Conservation (phyloP, 2,329 filamentous ascomycete species). For the Cladosporium sp. region DNA sequence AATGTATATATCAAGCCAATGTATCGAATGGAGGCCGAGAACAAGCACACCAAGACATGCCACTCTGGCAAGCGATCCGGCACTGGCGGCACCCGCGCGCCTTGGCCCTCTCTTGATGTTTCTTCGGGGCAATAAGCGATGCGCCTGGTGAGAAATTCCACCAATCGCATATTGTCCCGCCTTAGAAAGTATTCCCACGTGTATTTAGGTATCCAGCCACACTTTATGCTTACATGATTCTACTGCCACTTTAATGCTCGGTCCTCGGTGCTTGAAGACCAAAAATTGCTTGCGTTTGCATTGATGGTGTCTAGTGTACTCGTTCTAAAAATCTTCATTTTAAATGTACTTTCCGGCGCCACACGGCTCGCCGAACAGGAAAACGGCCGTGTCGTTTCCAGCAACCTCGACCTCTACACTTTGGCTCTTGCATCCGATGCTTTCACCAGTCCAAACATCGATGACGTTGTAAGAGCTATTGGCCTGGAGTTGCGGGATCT, state of each 20-base stretch:
- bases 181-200: neutral
- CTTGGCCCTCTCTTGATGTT: conserved; percentile 5
- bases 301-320: neutral
- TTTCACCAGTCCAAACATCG: conserved; percentile 46
- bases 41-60: conserved; percentile 6
- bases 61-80: neutral
- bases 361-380: conserved; percentile 11
- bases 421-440: conserved; percentile 25
- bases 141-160: neutral
- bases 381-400: conserved; percentile 19
- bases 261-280: no score
- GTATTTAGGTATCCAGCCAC: neutral
- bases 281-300: neutral
- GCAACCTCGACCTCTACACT: conserved; percentile 22
- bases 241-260: no score
- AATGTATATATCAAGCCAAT: no score
- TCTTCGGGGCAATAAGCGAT: neutral
- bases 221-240: neutral
- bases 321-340: neutral
- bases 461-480: conserved; percentile 36
- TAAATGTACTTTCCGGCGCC: no score
- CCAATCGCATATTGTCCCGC: neutral
- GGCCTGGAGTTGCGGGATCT: conserved; percentile 40
- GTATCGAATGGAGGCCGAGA: no score
- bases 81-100: neutral